Evolutionary conservation across 768 basidiomycete genomes (phyloP).

Genomic region (Boletellus sp.): DNA sequence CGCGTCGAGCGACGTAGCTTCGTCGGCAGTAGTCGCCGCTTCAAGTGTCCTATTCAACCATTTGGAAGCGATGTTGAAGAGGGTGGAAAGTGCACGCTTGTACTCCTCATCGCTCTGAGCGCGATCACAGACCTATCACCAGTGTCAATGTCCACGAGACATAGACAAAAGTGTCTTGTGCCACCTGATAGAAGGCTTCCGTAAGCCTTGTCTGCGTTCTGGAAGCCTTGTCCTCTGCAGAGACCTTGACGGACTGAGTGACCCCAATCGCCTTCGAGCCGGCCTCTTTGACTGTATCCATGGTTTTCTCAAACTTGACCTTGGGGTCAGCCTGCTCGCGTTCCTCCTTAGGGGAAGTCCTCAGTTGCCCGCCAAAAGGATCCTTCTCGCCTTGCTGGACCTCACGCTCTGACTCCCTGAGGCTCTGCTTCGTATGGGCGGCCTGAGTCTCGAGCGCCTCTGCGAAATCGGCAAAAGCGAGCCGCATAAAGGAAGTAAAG

Average conservation of each 20-base stretch:
- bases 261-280: constrained; percentile 57
- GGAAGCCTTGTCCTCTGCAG: constrained; percentile 43
- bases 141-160: neutral
- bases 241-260: constrained; percentile 40
- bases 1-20: constrained; percentile 44
- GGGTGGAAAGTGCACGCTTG: constrained; percentile 49
- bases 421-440: constrained; percentile 43
- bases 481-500: constrained; percentile 60
- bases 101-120: constrained; percentile 62
- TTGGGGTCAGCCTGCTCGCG: constrained; percentile 45
- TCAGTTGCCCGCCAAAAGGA: constrained; percentile 49
- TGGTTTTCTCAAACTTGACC: constrained; percentile 59
- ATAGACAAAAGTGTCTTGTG: neutral
- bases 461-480: constrained; percentile 64
- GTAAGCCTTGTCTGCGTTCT: constrained; percentile 42
- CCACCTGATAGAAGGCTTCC: constrained; percentile 53
- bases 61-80: constrained; percentile 55
- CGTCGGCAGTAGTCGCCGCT: constrained; percentile 42
- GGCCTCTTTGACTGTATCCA: constrained; percentile 58
- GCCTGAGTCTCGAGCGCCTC: constrained; percentile 56
- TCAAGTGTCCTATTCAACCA: constrained; percentile 54
- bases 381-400: constrained; percentile 61
- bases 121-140: constrained; percentile 55
- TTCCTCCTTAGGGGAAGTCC: constrained; percentile 19
- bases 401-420: constrained; percentile 54